A percentile compares a stretch with the other conserved stretches of the same genome.
Conservation (phyloP, 2,329 filamentous ascomycete species). For the Byssochlamys sp. region DNA sequence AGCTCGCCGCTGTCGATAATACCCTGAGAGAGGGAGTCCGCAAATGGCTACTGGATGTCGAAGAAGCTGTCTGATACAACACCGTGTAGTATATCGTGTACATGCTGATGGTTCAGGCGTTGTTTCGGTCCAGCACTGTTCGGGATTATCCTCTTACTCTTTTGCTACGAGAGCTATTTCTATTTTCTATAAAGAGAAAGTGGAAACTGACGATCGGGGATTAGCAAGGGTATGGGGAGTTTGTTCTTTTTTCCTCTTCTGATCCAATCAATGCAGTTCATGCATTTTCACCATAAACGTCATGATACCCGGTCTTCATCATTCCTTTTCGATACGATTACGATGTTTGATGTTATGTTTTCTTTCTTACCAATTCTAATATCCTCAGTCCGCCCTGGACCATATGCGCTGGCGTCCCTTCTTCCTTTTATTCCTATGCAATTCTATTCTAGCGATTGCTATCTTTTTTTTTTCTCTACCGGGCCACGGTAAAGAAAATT, state of each 20-base stretch:
- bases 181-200: background rate
- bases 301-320: slow-evolving; percentile 17
- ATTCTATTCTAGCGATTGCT: background rate
- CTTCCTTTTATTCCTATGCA: too few species aligned
- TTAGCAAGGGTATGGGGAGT: slow-evolving; percentile 1
- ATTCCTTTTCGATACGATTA: background rate
- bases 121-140: background rate
- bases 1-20: slow-evolving; percentile 35
- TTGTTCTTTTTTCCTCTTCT: slow-evolving; percentile 4
- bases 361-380: background rate
- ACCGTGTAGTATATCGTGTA: background rate
- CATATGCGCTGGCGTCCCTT: background rate
- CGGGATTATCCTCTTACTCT: background rate
- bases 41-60: slow-evolving; percentile 45
- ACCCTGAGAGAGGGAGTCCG: slow-evolving; percentile 48
- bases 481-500: background rate
- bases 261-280: slow-evolving; percentile 1
- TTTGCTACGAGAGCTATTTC: background rate
- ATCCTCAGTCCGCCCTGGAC: background rate
- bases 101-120: background rate
- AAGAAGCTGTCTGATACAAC: slow-evolving; percentile 30
- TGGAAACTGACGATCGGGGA: background rate
- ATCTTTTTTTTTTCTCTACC: background rate
- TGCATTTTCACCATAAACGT: slow-evolving; percentile 3
- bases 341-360: background rate